Base-by-base conservation (phyloP, 2,329 filamentous ascomycete genomes). In the Didymella pomorum region DNA sequence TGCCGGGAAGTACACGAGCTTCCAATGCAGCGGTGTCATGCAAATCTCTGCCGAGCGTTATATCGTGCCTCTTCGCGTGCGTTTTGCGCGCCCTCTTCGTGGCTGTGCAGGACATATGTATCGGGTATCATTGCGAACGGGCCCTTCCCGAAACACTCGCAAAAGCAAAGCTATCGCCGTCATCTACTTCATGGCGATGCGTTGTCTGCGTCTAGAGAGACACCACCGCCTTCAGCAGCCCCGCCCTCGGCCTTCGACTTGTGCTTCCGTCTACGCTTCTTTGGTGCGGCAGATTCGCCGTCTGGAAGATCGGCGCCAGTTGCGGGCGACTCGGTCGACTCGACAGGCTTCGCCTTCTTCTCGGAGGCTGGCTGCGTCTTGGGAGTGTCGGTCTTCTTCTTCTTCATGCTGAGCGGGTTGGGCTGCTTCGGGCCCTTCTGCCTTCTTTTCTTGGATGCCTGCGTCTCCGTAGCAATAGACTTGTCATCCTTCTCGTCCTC, bases 341-440 rank as follows among this genome's bases (percentile, higher is more conserved):
- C 59, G 26, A 43, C 31, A 26, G 61, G 25, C 42, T 56, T 67
- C 16, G 63, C 25, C 42, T 64, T 61, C 57, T 68, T 69, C n/a
- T 64, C 35, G 14, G 61, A 41, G 41, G 46, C 58, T 16, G 62
- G 21, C 50, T 54, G 23, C 18, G 59, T 33, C 25, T 60, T 54
- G 18, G 51, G 33, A 21, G 66, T 60, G 35, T 66, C 63, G 44
- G 86, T 86, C 80, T 89, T 90, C 26, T 84, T 65, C 78, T 91
- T 92, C 80, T 89, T 89, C 51, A 90, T 81, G 49, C 88, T 85
- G 52, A 92, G 77, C 9, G 89, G 89, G 73, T 92, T 92, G 1
- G 88, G 89, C 20, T 84, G 87, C 73, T 90, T 91, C 3, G 82
- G 83, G 1, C 88, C 89, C 58, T 83, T 84, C 21, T 71, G 72